Base-by-base conservation (phyloP, 1,284 basidiomycete genomes). In the Leccinum subrobustum region DNA sequence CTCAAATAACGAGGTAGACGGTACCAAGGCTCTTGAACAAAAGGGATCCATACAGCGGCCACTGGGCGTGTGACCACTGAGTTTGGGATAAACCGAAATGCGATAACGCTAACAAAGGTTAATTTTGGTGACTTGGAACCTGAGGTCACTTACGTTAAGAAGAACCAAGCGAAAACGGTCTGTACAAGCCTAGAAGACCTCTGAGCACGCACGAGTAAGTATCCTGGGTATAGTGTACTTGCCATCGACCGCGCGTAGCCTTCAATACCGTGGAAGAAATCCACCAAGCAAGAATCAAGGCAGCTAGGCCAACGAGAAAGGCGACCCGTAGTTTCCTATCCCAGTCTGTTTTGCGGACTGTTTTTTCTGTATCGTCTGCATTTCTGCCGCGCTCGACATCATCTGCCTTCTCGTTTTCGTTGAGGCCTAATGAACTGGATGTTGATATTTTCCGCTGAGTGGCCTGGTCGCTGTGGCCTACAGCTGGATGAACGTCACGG, bases 211-310 rank as follows among this genome's bases (percentile, higher is more conserved):
- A 39, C 9, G 20, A 42, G 8, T 23, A 61, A 47, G 44, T 23
- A 61, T 47, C 25, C 5, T 16, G 18, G 44, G 18, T 18, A 59
- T 37, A 11, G 42, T 53, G 59, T 52, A 63, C 71, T 60, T 73
- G 84, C 90, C 90, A 93, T 76, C 88, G 80, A 75, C 84, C 85
- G 48, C 91, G 82, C 4, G 91, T 93, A 14, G 80, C 84, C 60
- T 77, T 68, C 52, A 93, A 76, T 23, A 91, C 71, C 1, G 83
- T 91, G 5, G 90, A 74, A 62, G 85, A 88, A 55, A 92, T 85
- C 91, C 91, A 93, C 91, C 91, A 92, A 51, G 83, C 89, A 52
- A 92, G 76, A 64, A 92, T 90, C 51, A 87, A 70, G 20, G 78
- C 71, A 9, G 85, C 87, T 1, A 86, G 62, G n/a, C 65, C 81